Conservation (phyloP, 2,329 filamentous ascomycete species). For the Sclerotiophoma versabilis region DNA sequence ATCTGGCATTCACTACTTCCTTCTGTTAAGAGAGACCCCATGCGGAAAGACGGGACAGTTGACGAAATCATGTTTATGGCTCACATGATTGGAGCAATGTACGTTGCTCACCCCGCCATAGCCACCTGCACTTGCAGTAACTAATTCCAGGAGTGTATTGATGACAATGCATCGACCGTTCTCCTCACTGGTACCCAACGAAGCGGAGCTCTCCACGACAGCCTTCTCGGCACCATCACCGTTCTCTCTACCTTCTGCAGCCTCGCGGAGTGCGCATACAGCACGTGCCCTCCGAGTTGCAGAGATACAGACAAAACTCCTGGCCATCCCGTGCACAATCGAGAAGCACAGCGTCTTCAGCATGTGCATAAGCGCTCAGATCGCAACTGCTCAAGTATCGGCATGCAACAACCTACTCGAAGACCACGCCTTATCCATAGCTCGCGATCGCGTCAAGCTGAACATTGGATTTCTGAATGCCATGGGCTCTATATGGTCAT, state of each 20-base stretch:
- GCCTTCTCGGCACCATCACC: conserved; percentile 66
- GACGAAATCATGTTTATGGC: conserved; percentile 94
- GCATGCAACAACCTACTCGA: conserved; percentile 64
- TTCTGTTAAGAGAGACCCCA: conserved; percentile 70
- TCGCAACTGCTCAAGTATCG: conserved; percentile 57
- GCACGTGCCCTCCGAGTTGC: conserved; percentile 80
- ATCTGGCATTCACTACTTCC: conserved; percentile 84
- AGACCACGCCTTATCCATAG: conserved; percentile 67
- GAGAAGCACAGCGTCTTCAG: conserved; percentile 67
- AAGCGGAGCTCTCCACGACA: conserved; percentile 50
- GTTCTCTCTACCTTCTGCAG: conserved; percentile 55
- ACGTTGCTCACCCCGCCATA: conserved; percentile 12
- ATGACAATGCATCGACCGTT: conserved; percentile 52
- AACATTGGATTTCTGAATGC: conserved; percentile 77
- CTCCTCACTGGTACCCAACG: conserved; percentile 42
- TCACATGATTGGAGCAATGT: conserved; percentile 71
- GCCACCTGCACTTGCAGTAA: neutral
- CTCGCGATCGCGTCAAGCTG: conserved; percentile 76
- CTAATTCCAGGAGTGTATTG: conserved; percentile 25
- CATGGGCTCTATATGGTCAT: conserved; percentile 72
- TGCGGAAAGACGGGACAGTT: conserved; percentile 71
- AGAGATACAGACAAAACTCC: conserved; percentile 75
- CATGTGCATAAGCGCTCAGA: conserved; percentile 38
- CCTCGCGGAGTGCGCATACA: conserved; percentile 66
- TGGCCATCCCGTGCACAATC: conserved; percentile 74